Base-by-base conservation (phyloP, 2,329 filamentous ascomycete species). In the Nectriaceae sp. region DNA sequence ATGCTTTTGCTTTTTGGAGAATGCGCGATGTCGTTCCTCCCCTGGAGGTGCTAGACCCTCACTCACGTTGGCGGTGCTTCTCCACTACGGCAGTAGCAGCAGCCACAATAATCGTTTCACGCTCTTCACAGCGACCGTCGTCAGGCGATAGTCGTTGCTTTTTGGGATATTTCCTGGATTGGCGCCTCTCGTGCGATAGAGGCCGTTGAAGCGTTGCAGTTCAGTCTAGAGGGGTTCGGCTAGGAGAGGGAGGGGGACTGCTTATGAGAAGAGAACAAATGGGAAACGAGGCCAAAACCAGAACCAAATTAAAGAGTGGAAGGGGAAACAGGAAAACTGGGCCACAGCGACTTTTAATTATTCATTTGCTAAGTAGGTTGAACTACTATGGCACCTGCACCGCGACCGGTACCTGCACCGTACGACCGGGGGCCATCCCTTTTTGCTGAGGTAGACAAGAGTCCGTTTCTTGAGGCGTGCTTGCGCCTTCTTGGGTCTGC, bases 1-100 rank as follows among this genome's bases (percentile, higher is more conserved):
- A 60, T 55, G 46, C 49, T 51, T 62, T 57, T 62, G 47, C 44
- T 55, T 60, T 62, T 62, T 62, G 8, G 57, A 50, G 37, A 52
- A 53, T 46, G 46, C 53, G 46, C 51, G 56, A 57, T 55, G 41
- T 47, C 53, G 50, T 63, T 60, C 58, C 59, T 60, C 62, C 61
- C 33, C 33, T n/a, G n/a, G n/a, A n/a, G n/a, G n/a, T n/a, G n/a
- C n/a, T 36, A 19, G 33, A 19, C 33, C 8, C 11, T 19, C 8
- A 36, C 13, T 36, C 13, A 36, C 33, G 16, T 13, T 13, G 6
- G 24, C n/a, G 16, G 33, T 36, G 24, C 8, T 16, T 31, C 26
- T 31, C 26, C 26, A 31, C 26, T 31, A 31, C 26, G 26, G 26
- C 26, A 31, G 26, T 31, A 31, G 26, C 8, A 31, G 16, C 33